Conservation (phyloP, 78 protist genomes). For the Isochrysis galbana region DNA sequence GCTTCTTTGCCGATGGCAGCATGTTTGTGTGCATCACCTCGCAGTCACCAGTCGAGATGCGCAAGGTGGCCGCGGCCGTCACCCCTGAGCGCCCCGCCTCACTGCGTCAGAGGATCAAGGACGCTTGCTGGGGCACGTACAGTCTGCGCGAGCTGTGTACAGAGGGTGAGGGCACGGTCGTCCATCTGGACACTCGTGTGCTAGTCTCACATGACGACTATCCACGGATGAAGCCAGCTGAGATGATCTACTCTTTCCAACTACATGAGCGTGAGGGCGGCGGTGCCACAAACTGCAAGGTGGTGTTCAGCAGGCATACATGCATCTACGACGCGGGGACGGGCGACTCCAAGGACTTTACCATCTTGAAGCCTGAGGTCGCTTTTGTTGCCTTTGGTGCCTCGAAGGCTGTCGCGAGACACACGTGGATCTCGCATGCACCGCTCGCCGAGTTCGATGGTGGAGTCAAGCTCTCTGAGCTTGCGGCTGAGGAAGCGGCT, state of each 20-base stretch:
- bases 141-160: not conserved
- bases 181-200: not conserved
- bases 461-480: too few relatives aligned
- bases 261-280: not conserved
- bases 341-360: not conserved
- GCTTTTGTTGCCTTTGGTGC: not conserved
- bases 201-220: not conserved
- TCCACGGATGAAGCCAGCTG: not conserved
- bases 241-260: not conserved
- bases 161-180: not conserved
- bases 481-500: too few relatives aligned
- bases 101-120: not conserved
- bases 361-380: not conserved
- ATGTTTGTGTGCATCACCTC: not conserved
- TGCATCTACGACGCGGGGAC: not conserved
- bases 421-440: too few relatives aligned
- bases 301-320: not conserved
- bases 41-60: not conserved
- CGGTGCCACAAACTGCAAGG: not conserved
- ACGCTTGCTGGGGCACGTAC: not conserved
- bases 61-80: not conserved
- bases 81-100: not conserved
- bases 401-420: too few relatives aligned
- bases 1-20: not conserved
- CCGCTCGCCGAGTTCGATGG: too few relatives aligned